Evolutionary conservation across 2,329 filamentous ascomycete species (phyloP).

Genomic region (Fusarium torulosum): DNA sequence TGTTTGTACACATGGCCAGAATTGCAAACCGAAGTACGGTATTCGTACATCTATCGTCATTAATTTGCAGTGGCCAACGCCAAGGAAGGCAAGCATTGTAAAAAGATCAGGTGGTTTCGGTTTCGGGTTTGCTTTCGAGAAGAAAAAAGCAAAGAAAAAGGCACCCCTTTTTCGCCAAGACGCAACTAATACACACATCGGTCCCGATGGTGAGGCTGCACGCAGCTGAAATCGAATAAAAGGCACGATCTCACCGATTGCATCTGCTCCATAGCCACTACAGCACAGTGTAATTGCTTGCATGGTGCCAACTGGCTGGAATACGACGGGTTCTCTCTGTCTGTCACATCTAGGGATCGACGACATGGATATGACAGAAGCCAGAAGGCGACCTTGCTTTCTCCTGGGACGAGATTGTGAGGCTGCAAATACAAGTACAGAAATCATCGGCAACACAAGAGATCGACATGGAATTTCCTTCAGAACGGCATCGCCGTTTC

Average conservation of each 20-base stretch:
- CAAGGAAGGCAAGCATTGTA: slow-evolving; percentile 21
- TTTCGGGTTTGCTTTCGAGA: neutral
- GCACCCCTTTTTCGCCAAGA: neutral
- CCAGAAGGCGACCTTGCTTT: neutral
- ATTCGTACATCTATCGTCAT: neutral
- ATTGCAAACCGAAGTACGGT: neutral
- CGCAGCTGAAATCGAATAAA: neutral
- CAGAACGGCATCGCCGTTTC: neutral
- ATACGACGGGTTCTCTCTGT: neutral
- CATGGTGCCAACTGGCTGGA: slow-evolving; percentile 3
- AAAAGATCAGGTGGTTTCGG: neutral
- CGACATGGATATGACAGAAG: slow-evolving; percentile 25
- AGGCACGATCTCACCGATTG: neutral
- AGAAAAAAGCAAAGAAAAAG: neutral
- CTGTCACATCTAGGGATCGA: slow-evolving; percentile 18
- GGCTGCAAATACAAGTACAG: slow-evolving; percentile 3
- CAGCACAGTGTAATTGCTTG: neutral
- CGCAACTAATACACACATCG: neutral
- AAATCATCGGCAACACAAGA: neutral
- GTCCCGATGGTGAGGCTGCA: neutral
- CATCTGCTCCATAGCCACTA: neutral
- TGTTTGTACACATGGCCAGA: neutral
- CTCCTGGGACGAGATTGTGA: neutral
- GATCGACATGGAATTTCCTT: slow-evolving; percentile 11
- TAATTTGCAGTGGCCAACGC: slow-evolving; percentile 1